These are phyloP conservation scores for Apiospora saccharicola DNA, from an alignment of 2,329 filamentous ascomycete species.

Conservation along the genomic window DNA sequence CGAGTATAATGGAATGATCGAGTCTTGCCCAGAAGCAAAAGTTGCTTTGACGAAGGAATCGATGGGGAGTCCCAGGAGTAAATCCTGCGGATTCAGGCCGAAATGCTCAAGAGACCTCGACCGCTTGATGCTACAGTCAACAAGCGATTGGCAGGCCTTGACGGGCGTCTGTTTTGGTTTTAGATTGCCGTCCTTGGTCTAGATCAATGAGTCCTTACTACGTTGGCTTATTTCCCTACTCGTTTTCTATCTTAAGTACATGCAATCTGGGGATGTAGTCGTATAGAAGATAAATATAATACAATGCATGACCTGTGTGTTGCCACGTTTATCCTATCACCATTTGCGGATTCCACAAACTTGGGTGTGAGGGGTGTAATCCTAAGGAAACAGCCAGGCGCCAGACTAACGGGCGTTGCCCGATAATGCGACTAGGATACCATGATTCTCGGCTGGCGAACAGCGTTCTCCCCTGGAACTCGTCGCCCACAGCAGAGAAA, in stretches of 20 bases:
- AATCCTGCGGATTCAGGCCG: not conserved
- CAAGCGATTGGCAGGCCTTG: not conserved
- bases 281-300: no score
- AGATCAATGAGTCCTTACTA: no score
- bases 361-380: not conserved
- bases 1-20: not conserved
- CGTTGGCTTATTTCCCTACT: no score
- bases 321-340: no score
- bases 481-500: not conserved
- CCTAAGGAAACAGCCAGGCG: not conserved
- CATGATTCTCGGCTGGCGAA: not conserved
- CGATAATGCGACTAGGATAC: not conserved
- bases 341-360: not conserved
- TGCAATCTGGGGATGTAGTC: no score
- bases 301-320: no score
- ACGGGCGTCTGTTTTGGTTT: not conserved
- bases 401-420: conserved; percentile 7
- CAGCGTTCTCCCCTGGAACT: not conserved
- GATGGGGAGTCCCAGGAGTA: not conserved
- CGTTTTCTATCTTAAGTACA: no score
- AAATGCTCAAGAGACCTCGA: not conserved
- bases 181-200: no score
- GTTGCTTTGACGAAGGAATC: not conserved
- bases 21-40: not conserved
- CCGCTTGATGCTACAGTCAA: not conserved